phyloP scores from a whole-genome alignment of 2,329 filamentous ascomycete species.

The Boeremia exigua region DNA sequence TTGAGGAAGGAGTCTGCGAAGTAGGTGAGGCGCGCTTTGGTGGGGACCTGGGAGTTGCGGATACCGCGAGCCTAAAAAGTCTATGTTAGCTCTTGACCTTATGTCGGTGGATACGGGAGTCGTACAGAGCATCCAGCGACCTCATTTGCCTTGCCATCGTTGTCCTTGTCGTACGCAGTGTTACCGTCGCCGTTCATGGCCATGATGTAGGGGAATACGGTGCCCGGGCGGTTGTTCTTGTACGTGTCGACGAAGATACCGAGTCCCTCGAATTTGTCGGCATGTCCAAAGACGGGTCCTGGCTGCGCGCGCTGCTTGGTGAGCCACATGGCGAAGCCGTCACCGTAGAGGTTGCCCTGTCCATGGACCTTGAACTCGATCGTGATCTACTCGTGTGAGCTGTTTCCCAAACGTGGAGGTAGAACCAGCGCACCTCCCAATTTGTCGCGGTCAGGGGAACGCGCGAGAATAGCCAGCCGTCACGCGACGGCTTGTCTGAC shows the following conservation, averaged over 20 bases:
- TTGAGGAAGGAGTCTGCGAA: conserved; percentile 94
- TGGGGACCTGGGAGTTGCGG: conserved; percentile 74
- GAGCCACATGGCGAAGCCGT: conserved; percentile 97
- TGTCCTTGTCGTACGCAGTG: conserved; percentile 87
- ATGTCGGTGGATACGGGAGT: background rate
- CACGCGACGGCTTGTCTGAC: conserved; percentile 86
- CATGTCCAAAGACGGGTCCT: conserved; percentile 86
- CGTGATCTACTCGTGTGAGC: conserved; percentile 67
- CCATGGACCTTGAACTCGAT: conserved; percentile 95
- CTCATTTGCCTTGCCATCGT: conserved; percentile 92
- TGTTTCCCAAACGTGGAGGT: background rate
- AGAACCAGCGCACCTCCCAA: conserved; percentile 71
- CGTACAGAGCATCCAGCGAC: conserved; percentile 86
- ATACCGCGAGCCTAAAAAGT: conserved; percentile 74
- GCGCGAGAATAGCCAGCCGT: conserved; percentile 91
- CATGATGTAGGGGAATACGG: conserved; percentile 97
- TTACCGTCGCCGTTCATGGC: conserved; percentile 95
- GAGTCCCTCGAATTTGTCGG: conserved; percentile 89
- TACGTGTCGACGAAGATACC: conserved; percentile 98
- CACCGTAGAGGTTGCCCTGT: conserved; percentile 86
- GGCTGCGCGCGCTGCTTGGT: conserved; percentile 85
- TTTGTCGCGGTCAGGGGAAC: conserved; percentile 96
- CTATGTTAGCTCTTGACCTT: conserved; percentile 14
- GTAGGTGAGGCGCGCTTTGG: conserved; percentile 88
- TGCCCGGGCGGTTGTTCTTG: conserved; percentile 97